phyloP scores from a whole-genome alignment of 257 asterid species.

The Solanum etuberosum region DNA sequence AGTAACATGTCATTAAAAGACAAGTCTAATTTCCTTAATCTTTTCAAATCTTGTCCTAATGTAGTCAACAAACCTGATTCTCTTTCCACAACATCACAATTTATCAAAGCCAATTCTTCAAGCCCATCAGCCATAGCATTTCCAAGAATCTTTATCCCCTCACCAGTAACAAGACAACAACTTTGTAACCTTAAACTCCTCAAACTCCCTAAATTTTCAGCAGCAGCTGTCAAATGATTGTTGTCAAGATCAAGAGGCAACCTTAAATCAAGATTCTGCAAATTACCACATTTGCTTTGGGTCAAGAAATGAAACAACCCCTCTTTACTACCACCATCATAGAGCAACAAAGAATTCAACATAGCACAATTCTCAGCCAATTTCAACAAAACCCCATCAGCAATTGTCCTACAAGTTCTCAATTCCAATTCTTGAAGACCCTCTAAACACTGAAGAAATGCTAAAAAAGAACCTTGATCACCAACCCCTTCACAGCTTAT shows the following conservation, averaged over 20 bases:
- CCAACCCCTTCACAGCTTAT: slow-evolving; percentile 63
- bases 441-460: slow-evolving; percentile 14
- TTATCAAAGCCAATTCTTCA: slow-evolving; percentile 54
- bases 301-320: slow-evolving; percentile 53
- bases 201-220: slow-evolving; percentile 45
- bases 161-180: slow-evolving; percentile 61
- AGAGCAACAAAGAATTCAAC: slow-evolving; percentile 37
- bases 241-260: slow-evolving; percentile 74
- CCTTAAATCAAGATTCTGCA: slow-evolving; percentile 50
- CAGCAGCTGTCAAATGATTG: slow-evolving; percentile 44
- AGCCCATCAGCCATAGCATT: slow-evolving; percentile 22
- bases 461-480: slow-evolving; percentile 35
- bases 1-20: slow-evolving; percentile 55
- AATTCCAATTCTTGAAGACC: slow-evolving; percentile 48
- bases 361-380: slow-evolving; percentile 32
- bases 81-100: slow-evolving; percentile 54
- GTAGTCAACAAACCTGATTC: slow-evolving; percentile 53
- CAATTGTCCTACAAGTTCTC: slow-evolving; percentile 46
- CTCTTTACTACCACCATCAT: slow-evolving; percentile 68
- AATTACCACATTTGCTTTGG: slow-evolving; percentile 19
- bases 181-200: slow-evolving; percentile 51
- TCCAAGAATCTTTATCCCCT: slow-evolving; percentile 43
- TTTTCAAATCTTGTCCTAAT: slow-evolving; percentile 57
- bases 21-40: slow-evolving; percentile 52
- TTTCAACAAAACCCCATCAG: slow-evolving; percentile 36